Evolutionary conservation across 805 yeast species (phyloP), one percentile per base, ranked within the genome.

Genomic region (Maudiozyma saulgeensis): DNA sequence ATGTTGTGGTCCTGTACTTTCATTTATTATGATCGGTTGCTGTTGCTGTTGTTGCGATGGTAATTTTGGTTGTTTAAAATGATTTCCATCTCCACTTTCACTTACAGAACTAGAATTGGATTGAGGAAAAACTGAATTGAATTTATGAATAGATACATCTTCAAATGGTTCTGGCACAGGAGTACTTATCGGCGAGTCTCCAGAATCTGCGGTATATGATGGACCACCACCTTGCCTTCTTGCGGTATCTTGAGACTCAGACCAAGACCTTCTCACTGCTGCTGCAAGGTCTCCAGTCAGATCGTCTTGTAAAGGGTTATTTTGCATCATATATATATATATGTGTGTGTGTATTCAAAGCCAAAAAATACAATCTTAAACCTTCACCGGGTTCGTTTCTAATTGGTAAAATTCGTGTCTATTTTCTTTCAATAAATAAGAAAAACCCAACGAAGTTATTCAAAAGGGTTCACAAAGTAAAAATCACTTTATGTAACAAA

Each of bases 251-350:
- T 44, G 46, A 12, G 47, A 35, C 44, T 60, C 66, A 3, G 64
- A 60, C 68, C 68, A 64, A 21, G 68, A 63, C 41, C 61, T 64
- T 45, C 64, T 56, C 6, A 64, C 56, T 7, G 67, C 66, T 41
- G 57, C 59, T 1, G 61, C 68, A 45, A 64, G 50, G 15, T 63
- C 68, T 4, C 56, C 60, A 6, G 52, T 45, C 8, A 58, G 42
- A 26, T 53, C 53, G 34, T 58, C 59, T 11, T 25, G 28, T 15
- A 39, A n/a, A 7, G 19, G 16, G 32, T 40, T 23, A 32, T 18
- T 9, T 7, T 45, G 35, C 47, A 45, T 45, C 4, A 21, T 21
- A 21, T 21, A 21, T 21, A 21, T 21, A 21, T 21, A 21, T 21
- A 21, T 21, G 23, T 21, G 23, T 21, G 23, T 21, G 23, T 21